Evolutionary conservation across 176 grass and related monocot species (phyloP).

Genomic region (Canna indica): DNA sequence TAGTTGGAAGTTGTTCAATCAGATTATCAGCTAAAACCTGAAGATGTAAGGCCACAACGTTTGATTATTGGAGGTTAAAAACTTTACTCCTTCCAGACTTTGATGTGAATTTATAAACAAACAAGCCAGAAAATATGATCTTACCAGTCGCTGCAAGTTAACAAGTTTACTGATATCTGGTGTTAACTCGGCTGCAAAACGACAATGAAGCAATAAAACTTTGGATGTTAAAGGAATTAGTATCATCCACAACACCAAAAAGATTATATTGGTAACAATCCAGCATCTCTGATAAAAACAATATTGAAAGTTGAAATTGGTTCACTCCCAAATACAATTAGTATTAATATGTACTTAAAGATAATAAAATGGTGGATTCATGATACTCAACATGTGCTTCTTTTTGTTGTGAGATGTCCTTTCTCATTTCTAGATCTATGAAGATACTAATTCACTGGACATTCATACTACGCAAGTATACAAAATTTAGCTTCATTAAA

Average conservation of each 20-base stretch:
- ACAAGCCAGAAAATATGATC: slow-evolving; percentile 22
- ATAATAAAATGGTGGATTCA: neutral
- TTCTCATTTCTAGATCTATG: too few relatives aligned
- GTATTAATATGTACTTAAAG: neutral
- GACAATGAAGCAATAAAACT: neutral
- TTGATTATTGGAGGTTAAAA: neutral
- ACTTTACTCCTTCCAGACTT: neutral
- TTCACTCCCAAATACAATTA: neutral
- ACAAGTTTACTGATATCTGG: slow-evolving; percentile 48
- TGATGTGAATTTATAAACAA: slow-evolving; percentile 17
- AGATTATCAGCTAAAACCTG: slow-evolving; percentile 84
- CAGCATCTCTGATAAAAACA: neutral
- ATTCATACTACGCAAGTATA: too few relatives aligned
- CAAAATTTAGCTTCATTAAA: neutral
- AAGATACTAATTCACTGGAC: too few relatives aligned
- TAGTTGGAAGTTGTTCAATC: slow-evolving; percentile 65
- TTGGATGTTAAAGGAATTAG: neutral
- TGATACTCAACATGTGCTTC: too few relatives aligned
- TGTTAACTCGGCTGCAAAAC: slow-evolving; percentile 59
- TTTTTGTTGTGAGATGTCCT: too few relatives aligned
- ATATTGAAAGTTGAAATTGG: neutral
- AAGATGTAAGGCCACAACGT: slow-evolving; percentile 7
- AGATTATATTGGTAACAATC: neutral
- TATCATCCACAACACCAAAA: neutral
- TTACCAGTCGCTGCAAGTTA: slow-evolving; percentile 96